A percentile compares a stretch with the other conserved stretches of the same genome.
These are phyloP conservation scores for Nematodospora anomalae DNA, from an alignment of 1,139 yeast species.

Conservation along the genomic window DNA sequence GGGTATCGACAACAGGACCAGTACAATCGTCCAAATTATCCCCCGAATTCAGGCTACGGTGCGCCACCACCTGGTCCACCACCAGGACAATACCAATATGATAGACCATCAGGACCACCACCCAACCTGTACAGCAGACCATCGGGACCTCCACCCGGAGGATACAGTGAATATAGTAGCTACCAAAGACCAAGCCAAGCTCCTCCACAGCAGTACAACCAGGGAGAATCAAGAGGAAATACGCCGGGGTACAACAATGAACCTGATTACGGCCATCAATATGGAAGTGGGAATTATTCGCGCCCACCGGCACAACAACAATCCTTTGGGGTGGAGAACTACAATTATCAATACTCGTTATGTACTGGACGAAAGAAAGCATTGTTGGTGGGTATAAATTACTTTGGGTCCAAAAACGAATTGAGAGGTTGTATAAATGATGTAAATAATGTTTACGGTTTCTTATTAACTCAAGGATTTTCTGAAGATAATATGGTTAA, in stretches of 20 bases:
- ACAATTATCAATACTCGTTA: conserved; percentile 66
- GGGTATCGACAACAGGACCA: conserved; percentile 12
- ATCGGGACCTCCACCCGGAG: conserved; percentile 12
- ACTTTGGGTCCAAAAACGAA: conserved; percentile 68
- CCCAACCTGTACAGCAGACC: conserved; percentile 12
- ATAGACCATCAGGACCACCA: conserved; percentile 16
- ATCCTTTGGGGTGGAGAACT: conserved; percentile 29
- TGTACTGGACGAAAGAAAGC: conserved; percentile 82
- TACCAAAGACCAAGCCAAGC: conserved; percentile 9
- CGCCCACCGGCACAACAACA: conserved; percentile 35
- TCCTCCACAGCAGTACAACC: conserved; percentile 5
- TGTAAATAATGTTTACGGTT: conserved; percentile 61
- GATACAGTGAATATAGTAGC: conserved; percentile 1
- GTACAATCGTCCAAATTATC: conserved; percentile 11
- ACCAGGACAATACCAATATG: conserved; percentile 14
- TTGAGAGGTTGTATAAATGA: conserved; percentile 88
- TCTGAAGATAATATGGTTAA: conserved; percentile 77
- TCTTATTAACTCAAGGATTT: conserved; percentile 66
- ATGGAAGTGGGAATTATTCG: conserved; percentile 14
- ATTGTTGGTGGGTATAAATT: conserved; percentile 81
- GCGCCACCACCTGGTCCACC: conserved; percentile 15
- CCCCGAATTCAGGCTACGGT: conserved; percentile 7
- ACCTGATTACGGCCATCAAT: conserved; percentile 12
- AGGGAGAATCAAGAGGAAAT: not conserved
- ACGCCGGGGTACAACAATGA: conserved; percentile 5